Conservation (phyloP, 2,329 filamentous ascomycete species). For the Venturia asperata region DNA sequence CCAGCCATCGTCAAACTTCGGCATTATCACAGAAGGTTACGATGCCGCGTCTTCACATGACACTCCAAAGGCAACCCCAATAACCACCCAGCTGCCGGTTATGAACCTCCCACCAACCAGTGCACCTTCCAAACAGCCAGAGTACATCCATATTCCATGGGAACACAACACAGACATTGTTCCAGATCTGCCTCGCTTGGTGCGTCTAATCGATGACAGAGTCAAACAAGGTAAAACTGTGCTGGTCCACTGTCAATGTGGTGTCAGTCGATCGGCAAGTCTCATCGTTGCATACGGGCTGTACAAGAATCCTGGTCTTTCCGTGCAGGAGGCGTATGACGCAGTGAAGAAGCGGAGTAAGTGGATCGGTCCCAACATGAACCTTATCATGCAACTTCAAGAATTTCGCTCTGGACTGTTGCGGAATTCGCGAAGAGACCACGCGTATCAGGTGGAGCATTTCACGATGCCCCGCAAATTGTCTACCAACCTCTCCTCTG, state of each 20-base stretch:
- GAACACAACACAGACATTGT: conserved; percentile 85
- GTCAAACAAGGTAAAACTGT: conserved; percentile 69
- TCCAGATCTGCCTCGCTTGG: conserved; percentile 65
- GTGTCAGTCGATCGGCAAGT: conserved; percentile 76
- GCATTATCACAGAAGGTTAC: conserved; percentile 3
- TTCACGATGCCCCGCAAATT: conserved; percentile 39
- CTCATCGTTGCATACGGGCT: conserved; percentile 80
- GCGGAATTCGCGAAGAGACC: conserved; percentile 16
- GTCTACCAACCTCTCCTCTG: conserved; percentile 11
- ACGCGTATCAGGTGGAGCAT: not conserved
- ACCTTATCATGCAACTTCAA: conserved; percentile 80
- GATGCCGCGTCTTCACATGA: conserved; percentile 35
- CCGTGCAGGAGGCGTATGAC: conserved; percentile 77
- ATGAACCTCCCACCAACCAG: conserved; percentile 26
- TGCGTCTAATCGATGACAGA: conserved; percentile 66
- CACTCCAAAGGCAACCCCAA: conserved; percentile 49
- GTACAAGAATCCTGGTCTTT: conserved; percentile 68
- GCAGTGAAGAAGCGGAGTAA: conserved; percentile 71
- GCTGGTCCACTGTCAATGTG: conserved; percentile 78
- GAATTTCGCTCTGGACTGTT: conserved; percentile 54
- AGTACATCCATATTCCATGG: conserved; percentile 84
- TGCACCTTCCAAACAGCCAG: conserved; percentile 45
- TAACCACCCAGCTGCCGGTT: conserved; percentile 25
- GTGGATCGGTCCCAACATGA: conserved; percentile 91
- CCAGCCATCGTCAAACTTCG: conserved; percentile 8